Base-by-base conservation (phyloP, 2,329 filamentous ascomycete genomes). In the Fusarium bulbicola region DNA sequence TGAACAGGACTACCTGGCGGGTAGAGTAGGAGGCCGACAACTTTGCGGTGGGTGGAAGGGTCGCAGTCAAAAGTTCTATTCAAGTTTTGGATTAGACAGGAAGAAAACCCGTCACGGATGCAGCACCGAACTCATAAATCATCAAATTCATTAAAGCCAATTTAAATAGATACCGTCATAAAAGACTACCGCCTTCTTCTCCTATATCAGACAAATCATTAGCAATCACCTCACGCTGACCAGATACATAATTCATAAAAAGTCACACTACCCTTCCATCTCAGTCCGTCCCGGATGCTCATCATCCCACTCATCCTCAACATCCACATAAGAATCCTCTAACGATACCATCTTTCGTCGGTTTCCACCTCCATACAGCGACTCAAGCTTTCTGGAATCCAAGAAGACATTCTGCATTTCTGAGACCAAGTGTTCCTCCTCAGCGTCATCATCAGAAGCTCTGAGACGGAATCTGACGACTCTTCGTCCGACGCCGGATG, bases 281-380 rank as follows among this genome's bases (percentile, higher is more conserved):
- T 74, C 72, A 16, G 65, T 73, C 6, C 69, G 40, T 1, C 63
- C 59, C 0, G 57, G 52, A 7, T 72, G 49, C 13, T 72, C 72
- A 21, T 72, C 71, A 16, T 74, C 72, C 72, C 72, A 74, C 14
- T 69, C 71, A 57, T 73, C 72, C 24, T 74, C 72, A 39, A 73
- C 71, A 26, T 74, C 72, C 18, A 73, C 68, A 45, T 69, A 74
- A 16, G 47, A 50, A 11, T 70, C 72, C 40, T 74, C 71, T 13
- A 72, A 15, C 1, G 64, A 68, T 1, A 62, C 45, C 1, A 32
- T 46, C 18, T 59, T 59, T 16, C 58, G 36, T 43, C 49, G 14
- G 6, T 53, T 20, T 4, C 68, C 68, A 1, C 72, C 72, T 2
- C 72, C 68, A 7, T 74, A 74, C 14, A 74, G 0, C 2, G 58